Base-by-base conservation (phyloP, 1,139 yeast genomes). In the Suhomyces maxii region DNA sequence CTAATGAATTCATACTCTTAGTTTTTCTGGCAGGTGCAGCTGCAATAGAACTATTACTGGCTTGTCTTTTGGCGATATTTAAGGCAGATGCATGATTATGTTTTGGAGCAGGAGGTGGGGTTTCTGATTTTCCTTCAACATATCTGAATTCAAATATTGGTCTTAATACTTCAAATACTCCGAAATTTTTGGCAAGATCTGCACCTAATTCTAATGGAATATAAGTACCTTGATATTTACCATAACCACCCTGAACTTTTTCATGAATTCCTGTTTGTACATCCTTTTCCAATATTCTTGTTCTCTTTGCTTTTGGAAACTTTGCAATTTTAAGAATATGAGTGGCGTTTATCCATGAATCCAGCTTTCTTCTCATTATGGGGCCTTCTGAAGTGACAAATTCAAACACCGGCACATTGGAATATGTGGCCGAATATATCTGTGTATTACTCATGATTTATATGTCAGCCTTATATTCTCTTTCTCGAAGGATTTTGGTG, bases 171-270 rank as follows among this genome's bases (percentile, higher is more conserved):
- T 80, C 86, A 49, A 75, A 76, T 1, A 91, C 97, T 1, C 80
- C 84, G 59, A 88, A 91, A 57, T 83, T 84, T 41, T 71, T 72
- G 2, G 97, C 67, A 33, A 88, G 69, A 7, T 77, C 75, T 1
- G 77, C 78, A 0, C 91, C 59, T 31, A 86, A 68, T 26, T 79
- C 77, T 50, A 80, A 70, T 0, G 97, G 95, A 23, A 90, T 86
- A 89, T 97, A 93, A 0, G 97, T 89, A 1, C 98, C 98, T 67
- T 91, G 97, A 63, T 88, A 89, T 61, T 89, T 86, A 11, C 97
- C 97, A 61, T 90, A 89, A 0, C 97, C 97, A 39, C 97, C 97
- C 67, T 90, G 97, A 10, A 91, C 93, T 62, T 90, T 91, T 62
- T 91, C 97, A 64, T 89, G 96, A 36, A 74, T 74, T 28, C 95